These are phyloP conservation scores for Anacardium occidentale DNA, from an alignment of 345 rosid genomes.

Conservation along the genomic window DNA sequence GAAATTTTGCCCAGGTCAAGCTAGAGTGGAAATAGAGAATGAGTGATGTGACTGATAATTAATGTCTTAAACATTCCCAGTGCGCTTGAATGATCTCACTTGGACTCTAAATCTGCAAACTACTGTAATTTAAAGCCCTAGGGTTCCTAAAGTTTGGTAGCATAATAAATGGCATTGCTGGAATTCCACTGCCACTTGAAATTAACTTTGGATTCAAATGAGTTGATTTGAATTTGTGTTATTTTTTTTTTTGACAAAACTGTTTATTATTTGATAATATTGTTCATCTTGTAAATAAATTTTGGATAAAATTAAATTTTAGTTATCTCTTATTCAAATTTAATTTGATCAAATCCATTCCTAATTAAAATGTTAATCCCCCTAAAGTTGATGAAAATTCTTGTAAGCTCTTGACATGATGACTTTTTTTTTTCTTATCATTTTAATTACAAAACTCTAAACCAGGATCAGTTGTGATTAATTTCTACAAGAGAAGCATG, in stretches of 20 bases:
- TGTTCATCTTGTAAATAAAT: too few relatives aligned
- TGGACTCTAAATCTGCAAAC: not conserved
- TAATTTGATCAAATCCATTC: too few relatives aligned
- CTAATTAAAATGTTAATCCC: not conserved
- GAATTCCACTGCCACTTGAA: not conserved
- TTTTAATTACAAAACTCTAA: not conserved
- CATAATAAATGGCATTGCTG: not conserved
- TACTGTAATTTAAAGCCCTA: not conserved
- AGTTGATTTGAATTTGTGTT: too few relatives aligned
- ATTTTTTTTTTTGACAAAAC: too few relatives aligned
- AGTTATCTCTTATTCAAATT: too few relatives aligned
- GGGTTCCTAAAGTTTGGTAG: conserved; percentile 18
- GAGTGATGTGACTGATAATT: conserved; percentile 22
- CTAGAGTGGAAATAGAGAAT: conserved; percentile 5
- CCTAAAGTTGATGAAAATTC: not conserved
- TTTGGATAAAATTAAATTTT: too few relatives aligned
- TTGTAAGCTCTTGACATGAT: not conserved
- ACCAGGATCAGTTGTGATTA: conserved; percentile 2
- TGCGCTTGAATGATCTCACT: not conserved
- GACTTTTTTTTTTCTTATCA: not conserved
- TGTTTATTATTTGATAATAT: too few relatives aligned
- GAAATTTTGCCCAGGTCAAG: conserved; percentile 20
- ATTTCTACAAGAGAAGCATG: not conserved
- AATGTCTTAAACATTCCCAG: conserved; percentile 7
- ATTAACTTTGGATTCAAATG: too few relatives aligned